phyloP scores from a whole-genome alignment of 805 yeast genomes.

The Metschnikowia vanudenii region DNA sequence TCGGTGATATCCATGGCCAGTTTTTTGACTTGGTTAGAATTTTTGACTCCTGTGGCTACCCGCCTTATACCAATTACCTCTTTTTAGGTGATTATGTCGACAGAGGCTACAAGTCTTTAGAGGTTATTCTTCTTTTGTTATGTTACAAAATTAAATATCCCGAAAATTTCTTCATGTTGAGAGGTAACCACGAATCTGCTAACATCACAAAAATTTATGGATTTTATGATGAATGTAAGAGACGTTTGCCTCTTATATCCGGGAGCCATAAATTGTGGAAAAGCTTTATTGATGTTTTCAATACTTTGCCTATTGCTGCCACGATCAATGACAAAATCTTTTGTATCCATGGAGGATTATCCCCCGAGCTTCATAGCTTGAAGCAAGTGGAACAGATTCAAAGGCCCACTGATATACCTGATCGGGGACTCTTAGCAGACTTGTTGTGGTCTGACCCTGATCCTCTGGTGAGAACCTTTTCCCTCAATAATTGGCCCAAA shows the following conservation, averaged over 20 bases:
- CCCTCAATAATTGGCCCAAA: slow-evolving; percentile 62
- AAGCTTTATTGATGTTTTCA: slow-evolving; percentile 52
- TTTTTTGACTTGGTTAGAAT: slow-evolving; percentile 53
- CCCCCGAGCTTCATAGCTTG: slow-evolving; percentile 65
- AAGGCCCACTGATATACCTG: slow-evolving; percentile 84
- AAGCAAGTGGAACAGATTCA: slow-evolving; percentile 68
- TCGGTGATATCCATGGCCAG: slow-evolving; percentile 80
- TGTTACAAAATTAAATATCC: slow-evolving; percentile 59
- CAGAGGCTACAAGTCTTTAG: slow-evolving; percentile 57
- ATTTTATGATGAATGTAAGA: slow-evolving; percentile 59
- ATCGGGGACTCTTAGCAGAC: slow-evolving; percentile 73
- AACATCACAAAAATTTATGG: slow-evolving; percentile 60
- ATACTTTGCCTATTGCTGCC: slow-evolving; percentile 60
- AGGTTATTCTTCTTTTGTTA: slow-evolving; percentile 50
- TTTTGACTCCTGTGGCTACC: slow-evolving; percentile 58
- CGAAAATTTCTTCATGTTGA: slow-evolving; percentile 56
- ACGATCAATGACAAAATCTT: slow-evolving; percentile 57
- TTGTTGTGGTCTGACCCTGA: slow-evolving; percentile 84
- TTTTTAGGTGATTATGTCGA: slow-evolving; percentile 62
- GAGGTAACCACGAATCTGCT: slow-evolving; percentile 61
- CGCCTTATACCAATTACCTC: slow-evolving; percentile 55
- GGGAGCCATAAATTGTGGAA: slow-evolving; percentile 48
- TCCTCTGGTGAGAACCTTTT: slow-evolving; percentile 33
- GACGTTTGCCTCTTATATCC: slow-evolving; percentile 39
- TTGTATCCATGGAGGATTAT: slow-evolving; percentile 70